Evolutionary conservation across 352 stramenopile genomes (phyloP), one percentile per base, ranked within the genome.

Genomic region (Phytophthora fragariae): DNA sequence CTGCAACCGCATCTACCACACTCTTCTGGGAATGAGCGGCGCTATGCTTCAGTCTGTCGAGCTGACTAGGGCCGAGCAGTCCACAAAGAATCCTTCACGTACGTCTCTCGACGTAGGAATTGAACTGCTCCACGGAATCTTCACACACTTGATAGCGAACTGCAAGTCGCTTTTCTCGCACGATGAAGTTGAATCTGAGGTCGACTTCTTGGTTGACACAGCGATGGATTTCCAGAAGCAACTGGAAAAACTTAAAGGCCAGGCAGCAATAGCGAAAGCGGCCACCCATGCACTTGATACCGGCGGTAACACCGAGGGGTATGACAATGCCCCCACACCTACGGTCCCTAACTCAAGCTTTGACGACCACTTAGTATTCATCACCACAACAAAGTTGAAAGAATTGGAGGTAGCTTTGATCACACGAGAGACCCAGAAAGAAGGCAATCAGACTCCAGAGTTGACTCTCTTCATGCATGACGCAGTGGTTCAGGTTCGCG

Each of bases 401-500:
- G 65, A 77, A 6, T 41, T 86, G 5, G 80, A 86, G 37, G 46
- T 50, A 0, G 56, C 80, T 11, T 6, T 81, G 15, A 57, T 63
- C 14, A 66, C 72, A 39, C 65, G 58, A 67, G 55, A 72, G 64
- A 21, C 68, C 3, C 59, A 74, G 19, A 62, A 52, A 58, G 64
- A 75, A 54, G 56, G 52, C 37, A 76, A 65, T 31, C 62, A 72
- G 24, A 63, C 49, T 1, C 54, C 63, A 4, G 76, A 88, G 15
- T 56, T 82, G n/a, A 65, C 39, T 10, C 62, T 77, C 8, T 68
- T 71, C 21, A 62, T 84, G 50, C 70, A 75, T 8, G 85, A 94
- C 33, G 62, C 87, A 0, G 84, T 94, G 12, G 66, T 91, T n/a
- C 85, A 94, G 59, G 55, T 91, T 15, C 87, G 85, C 1, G 72